These are phyloP conservation scores for Thymus mandschuricus DNA, from an alignment of 257 asterid genomes.

Conservation along the genomic window DNA sequence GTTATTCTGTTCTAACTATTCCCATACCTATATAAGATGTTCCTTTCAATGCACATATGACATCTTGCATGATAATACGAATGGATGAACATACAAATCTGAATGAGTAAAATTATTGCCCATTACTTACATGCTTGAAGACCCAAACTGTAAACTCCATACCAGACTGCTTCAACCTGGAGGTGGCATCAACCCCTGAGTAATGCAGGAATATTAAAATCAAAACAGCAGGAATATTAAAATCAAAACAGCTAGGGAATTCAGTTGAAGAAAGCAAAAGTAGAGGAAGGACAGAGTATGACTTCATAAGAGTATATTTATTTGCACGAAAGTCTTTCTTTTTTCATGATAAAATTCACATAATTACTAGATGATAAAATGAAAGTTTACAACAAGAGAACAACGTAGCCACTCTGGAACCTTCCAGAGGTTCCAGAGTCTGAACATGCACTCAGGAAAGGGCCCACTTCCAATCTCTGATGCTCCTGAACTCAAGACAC, in stretches of 20 bases:
- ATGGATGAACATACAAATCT: constrained; percentile 21
- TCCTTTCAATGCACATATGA: constrained; percentile 19
- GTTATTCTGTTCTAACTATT: neutral
- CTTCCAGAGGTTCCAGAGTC: neutral
- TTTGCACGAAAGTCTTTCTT: neutral
- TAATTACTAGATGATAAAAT: neutral
- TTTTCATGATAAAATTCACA: neutral
- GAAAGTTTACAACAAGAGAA: neutral
- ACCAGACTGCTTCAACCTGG: constrained; percentile 96
- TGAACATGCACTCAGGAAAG: neutral
- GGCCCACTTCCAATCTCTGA: neutral
- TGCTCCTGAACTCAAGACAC: neutral
- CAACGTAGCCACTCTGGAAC: neutral
- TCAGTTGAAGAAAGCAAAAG: constrained; percentile 27
- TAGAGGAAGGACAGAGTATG: constrained; percentile 4
- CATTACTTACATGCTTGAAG: constrained; percentile 87
- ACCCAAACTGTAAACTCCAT: constrained; percentile 99
- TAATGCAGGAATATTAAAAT: constrained; percentile 35
- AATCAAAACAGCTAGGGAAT: constrained; percentile 22
- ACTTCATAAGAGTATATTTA: constrained; percentile 14
- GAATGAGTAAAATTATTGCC: constrained; percentile 13
- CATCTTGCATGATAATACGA: constrained; percentile 13
- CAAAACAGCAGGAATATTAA: constrained; percentile 28
- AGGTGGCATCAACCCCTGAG: constrained; percentile 78
- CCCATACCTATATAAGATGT: neutral